Evolutionary conservation across 192 early-diverging fungal species (phyloP).

Genomic region (Spizellomyces punctatus): DNA sequence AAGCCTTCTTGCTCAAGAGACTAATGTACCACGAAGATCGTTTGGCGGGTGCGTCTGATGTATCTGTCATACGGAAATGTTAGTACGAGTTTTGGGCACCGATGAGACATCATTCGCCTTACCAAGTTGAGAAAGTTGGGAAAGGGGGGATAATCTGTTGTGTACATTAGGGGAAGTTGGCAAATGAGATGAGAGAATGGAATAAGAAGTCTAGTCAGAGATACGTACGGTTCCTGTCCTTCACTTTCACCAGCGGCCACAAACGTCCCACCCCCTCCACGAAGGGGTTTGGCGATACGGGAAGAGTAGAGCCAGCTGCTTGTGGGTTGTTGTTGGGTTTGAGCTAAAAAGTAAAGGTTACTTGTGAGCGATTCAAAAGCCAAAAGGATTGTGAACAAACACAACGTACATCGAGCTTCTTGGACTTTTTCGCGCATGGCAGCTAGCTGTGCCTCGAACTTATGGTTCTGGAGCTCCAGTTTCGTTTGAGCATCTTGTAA

Average conservation of each 20-base stretch:
- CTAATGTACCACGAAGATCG: constrained; percentile 60
- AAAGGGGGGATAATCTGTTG: no score
- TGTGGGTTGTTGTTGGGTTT: constrained; percentile 34
- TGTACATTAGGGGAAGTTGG: no score
- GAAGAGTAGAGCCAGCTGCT: constrained; percentile 64
- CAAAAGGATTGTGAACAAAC: neutral
- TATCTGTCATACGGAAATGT: neutral
- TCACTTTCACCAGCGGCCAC: constrained; percentile 43
- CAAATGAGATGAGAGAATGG: no score
- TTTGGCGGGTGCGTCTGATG: constrained; percentile 25
- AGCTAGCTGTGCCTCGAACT: constrained; percentile 82
- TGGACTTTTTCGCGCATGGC: constrained; percentile 78
- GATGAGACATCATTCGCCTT: neutral
- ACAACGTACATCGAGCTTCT: constrained; percentile 69
- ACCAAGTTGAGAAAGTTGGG: no score
- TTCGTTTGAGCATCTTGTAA: constrained; percentile 86
- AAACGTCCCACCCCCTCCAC: constrained; percentile 68
- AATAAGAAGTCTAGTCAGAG: neutral
- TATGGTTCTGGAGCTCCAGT: constrained; percentile 67
- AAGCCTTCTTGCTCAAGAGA: constrained; percentile 52
- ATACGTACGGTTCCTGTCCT: constrained; percentile 7
- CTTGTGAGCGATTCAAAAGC: constrained; percentile 14
- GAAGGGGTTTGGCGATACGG: constrained; percentile 89
- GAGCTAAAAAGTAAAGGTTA: neutral
- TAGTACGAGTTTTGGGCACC: neutral